Conservation (phyloP, 192 early-diverging fungal genomes). For the Coemansia guatemalensis region DNA sequence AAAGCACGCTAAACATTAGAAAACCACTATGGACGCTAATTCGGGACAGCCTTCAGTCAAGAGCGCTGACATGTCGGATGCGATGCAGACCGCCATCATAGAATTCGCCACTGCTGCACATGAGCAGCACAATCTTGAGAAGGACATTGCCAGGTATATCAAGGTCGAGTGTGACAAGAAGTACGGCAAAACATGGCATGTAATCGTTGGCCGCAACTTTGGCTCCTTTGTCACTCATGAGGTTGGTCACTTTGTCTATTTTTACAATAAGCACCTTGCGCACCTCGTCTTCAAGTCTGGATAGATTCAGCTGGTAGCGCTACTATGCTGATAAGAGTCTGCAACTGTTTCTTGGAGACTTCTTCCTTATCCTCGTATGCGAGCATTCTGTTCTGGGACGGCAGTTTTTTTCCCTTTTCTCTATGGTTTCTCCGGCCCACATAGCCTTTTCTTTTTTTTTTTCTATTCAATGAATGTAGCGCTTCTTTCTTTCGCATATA, state of each 20-base stretch:
- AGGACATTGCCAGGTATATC: constrained; percentile 97
- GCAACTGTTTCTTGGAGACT: not conserved
- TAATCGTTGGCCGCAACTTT: constrained; percentile 98
- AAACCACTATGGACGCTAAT: constrained; percentile 13
- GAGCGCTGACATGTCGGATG: constrained; percentile 97
- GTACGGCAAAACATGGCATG: constrained; percentile 98
- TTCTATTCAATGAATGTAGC: not conserved
- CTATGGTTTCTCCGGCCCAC: not conserved
- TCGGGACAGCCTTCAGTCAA: constrained; percentile 63
- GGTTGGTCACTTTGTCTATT: constrained; percentile 97
- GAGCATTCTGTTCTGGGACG: constrained; percentile 1
- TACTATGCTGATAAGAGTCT: not conserved
- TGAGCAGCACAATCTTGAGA: constrained; percentile 94
- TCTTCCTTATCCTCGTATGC: not conserved
- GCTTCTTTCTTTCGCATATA: not conserved
- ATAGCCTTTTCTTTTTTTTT: not conserved
- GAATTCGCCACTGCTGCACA: constrained; percentile 84
- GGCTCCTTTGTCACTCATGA: constrained; percentile 98
- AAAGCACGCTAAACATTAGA: not conserved
- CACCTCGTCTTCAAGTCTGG: constrained; percentile 94
- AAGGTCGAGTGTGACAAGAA: constrained; percentile 99
- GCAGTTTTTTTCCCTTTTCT: not conserved
- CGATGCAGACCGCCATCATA: constrained; percentile 92
- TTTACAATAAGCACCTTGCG: constrained; percentile 92
- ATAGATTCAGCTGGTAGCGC: constrained; percentile 14